Evolutionary conservation across 495 filamentous ascomycete species (phyloP).

Genomic region (Coniosporium apollinis): DNA sequence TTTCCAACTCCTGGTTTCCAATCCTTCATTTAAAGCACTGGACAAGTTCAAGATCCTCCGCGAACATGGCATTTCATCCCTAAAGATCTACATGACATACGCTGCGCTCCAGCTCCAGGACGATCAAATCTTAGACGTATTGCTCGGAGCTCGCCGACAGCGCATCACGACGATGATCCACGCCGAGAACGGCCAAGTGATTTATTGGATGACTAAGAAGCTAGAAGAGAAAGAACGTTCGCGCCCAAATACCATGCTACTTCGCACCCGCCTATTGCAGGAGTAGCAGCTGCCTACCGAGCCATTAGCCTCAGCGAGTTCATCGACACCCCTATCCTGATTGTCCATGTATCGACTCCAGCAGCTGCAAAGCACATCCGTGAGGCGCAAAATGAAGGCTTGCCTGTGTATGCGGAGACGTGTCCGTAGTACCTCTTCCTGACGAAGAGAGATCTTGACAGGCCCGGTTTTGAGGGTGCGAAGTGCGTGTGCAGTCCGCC

Average conservation of each 20-base stretch:
- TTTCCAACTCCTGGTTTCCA: conserved; percentile 42
- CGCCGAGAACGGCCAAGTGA: conserved; percentile 39
- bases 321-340: conserved; percentile 37
- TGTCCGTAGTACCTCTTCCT: conserved; percentile 52
- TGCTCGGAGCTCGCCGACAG: conserved; percentile 30
- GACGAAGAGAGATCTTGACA: conserved; percentile 32
- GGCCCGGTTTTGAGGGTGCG: conserved; percentile 32
- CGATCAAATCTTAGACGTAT: conserved; percentile 36
- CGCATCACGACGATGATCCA: conserved; percentile 45
- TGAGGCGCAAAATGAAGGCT: conserved; percentile 34
- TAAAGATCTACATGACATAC: conserved; percentile 54
- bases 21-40: conserved; percentile 29
- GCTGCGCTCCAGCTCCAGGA: conserved; percentile 38
- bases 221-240: conserved; percentile 21
- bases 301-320: conserved; percentile 38
- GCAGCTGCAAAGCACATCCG: conserved; percentile 35
- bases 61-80: conserved; percentile 34
- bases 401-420: conserved; percentile 46
- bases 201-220: conserved; percentile 21
- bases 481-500: conserved; percentile 24
- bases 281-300: conserved; percentile 41
- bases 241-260: conserved; percentile 39
- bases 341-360: conserved; percentile 41
- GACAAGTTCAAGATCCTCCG: conserved; percentile 30
- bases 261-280: conserved; percentile 35